Base-by-base conservation (phyloP, 2,329 filamentous ascomycete species). In the Arthrobotrys conoides region DNA sequence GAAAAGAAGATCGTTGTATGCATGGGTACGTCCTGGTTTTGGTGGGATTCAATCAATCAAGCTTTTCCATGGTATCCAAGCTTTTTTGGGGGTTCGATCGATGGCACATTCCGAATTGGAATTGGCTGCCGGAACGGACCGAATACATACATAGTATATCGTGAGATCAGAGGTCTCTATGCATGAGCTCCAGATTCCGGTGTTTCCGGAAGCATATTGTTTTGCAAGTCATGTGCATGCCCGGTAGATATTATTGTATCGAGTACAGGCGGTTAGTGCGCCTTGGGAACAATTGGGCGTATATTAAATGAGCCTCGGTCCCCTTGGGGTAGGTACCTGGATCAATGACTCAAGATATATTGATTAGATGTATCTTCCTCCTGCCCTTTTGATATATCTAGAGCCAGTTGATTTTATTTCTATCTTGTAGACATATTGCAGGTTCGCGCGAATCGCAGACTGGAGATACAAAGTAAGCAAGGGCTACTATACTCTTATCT, bases 51-150 rank as follows among this genome's bases (percentile, higher is more conserved):
- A 38, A 38, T 12, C 9, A 14, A n/a, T n/a, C n/a, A 49, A 27
- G 27, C 6, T 30, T 30, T 30, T 67, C 27, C 64, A 68, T 33
- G 36, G 55, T 71, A 24, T 51, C 24, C 48, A 14, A 51, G 51
- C 67, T 53, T 71, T 71, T 71, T 71, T 61, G 38, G 20, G 55
- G 33, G 5, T 10, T 10, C 16, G 2, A 16, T 41, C 18, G 8
- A 61, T 61, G 57, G 36, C 36, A 61, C 36, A 27, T 61, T 18
- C 57, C 57, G 57, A 61, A 61, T 61, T 27, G 10, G n/a, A 20
- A 8, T 8, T 27, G 36, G 57, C 20, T 16, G 57, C 12, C 36
- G 57, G 36, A 9, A 12, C 22, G 36, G 36, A 44, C 57, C 57
- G 57, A 41, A 30, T 51, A 68, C 46, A 20, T 68, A 10, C 8